Base-by-base conservation (phyloP, 1,284 basidiomycete species). In the Melampsora larici-populina region DNA sequence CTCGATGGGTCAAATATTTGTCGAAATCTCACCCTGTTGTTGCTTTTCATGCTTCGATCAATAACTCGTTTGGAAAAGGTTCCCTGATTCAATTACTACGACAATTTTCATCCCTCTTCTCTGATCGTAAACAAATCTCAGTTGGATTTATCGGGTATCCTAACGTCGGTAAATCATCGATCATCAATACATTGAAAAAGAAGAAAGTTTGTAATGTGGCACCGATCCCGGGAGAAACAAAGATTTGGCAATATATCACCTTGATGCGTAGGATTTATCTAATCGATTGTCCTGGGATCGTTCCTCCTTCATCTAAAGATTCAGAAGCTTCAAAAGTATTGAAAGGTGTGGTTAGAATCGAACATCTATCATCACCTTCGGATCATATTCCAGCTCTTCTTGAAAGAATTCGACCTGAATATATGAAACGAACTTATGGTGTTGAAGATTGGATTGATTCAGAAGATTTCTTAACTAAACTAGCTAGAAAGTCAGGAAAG, bases 191-290 rank as follows among this genome's bases (percentile, higher is more conserved):
- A 60, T 88, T 99, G 80, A 99, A 99, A 88, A 94, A 93, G 86
- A 92, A 93, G 85, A 97, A 97, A 85, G 96, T 98, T 80, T 99
- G 97, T 88, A 90, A 89, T 40, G 95, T 98, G 71, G 97, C 97
- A 21, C 96, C 97, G 15, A 90, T 99, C 40, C 97, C 97, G 9
- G 96, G 96, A 81, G 96, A 99, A 87, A 99, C 97, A 72, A 99
- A 99, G 86, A 91, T 99, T 80, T 99, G 97, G 97, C 96, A 99
- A 88, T 99, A 99, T 86, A 97, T 99, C 85, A 93, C 94, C 33
- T 87, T 99, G 71, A 98, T 96, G 82, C 89, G 91, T 79, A 89
- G 93, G 79, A 99, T 99, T 84, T 99, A 98, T 87, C 90, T 99
- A 80, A 97, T 99, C 86, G 97, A 99, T 86, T 99, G 96, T 84